Evolutionary conservation across 2,329 filamentous ascomycete species (phyloP).

Genomic region (Apiospora marii): DNA sequence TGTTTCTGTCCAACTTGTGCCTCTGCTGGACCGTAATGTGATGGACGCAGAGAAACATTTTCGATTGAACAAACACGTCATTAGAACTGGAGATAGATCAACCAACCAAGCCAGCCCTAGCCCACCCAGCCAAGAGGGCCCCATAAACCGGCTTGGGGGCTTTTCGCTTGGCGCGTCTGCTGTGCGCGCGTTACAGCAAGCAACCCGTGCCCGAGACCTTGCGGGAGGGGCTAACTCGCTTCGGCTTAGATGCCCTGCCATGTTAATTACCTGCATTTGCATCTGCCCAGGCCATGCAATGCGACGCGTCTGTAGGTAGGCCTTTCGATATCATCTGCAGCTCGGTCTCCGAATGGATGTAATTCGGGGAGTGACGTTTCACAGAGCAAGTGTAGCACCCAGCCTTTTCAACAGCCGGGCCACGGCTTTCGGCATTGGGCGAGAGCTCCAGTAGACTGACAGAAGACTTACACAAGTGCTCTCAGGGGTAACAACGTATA

Average conservation of each 20-base stretch:
- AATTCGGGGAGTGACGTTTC: too few species aligned
- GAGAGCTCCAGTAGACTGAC: background rate
- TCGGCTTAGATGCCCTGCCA: background rate
- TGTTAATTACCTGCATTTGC: background rate
- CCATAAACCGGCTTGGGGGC: conserved; percentile 6
- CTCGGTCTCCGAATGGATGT: too few species aligned
- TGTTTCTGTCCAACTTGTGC: background rate
- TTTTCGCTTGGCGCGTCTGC: conserved; percentile 11
- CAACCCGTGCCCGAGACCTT: background rate
- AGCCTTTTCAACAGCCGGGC: too few species aligned
- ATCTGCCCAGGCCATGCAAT: conserved; percentile 1
- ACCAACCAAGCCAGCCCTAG: background rate
- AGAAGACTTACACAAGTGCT: background rate
- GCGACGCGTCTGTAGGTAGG: background rate
- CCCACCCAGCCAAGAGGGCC: background rate
- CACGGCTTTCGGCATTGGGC: background rate
- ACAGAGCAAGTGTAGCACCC: too few species aligned
- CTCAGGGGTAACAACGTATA: background rate
- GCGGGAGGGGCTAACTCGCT: background rate
- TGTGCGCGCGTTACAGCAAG: background rate
- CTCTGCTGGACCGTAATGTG: background rate
- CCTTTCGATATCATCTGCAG: too few species aligned
- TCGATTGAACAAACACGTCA: conserved; percentile 16
- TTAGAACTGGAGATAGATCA: conserved; percentile 7
- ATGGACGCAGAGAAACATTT: conserved; percentile 7